Conservation (phyloP, 169 alveolate genomes). For the Condylostoma magnum region DNA sequence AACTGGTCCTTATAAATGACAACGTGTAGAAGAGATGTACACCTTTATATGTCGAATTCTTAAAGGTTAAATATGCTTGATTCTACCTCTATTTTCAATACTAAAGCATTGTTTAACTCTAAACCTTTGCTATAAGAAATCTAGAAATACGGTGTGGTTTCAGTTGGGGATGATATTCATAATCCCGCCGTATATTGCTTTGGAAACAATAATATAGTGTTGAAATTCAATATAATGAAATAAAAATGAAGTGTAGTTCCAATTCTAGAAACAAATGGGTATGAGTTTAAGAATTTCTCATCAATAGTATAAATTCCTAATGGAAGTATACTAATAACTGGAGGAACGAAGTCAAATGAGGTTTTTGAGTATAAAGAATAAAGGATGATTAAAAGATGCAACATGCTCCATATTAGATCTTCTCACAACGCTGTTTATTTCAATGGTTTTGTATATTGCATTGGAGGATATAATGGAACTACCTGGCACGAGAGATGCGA, state of each 20-base stretch:
- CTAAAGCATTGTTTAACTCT: not conserved
- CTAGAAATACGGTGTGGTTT: slow-evolving; percentile 3
- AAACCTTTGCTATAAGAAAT: slow-evolving; percentile 28
- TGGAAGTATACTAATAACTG: slow-evolving; percentile 32
- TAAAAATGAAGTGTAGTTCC: slow-evolving; percentile 12
- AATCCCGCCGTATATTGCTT: slow-evolving; percentile 31
- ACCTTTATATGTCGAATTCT: not conserved
- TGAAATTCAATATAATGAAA: not conserved
- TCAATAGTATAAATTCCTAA: slow-evolving; percentile 26
- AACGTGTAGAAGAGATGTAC: slow-evolving; percentile 3
- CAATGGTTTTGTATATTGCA: slow-evolving; percentile 34
- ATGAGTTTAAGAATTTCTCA: slow-evolving; percentile 32
- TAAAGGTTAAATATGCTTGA: not conserved
- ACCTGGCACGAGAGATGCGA: slow-evolving; percentile 36
- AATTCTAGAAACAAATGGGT: slow-evolving; percentile 28
- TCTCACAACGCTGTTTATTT: slow-evolving; percentile 31
- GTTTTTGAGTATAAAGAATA: slow-evolving; percentile 33
- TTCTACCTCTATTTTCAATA: not conserved
- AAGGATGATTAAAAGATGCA: slow-evolving; percentile 12
- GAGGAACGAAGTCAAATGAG: slow-evolving; percentile 34
- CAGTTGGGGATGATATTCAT: not conserved
- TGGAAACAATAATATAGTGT: slow-evolving; percentile 24
- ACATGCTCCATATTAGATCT: slow-evolving; percentile 21
- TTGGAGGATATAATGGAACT: slow-evolving; percentile 33
- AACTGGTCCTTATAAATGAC: not conserved